Base-by-base conservation (phyloP, 2,329 filamentous ascomycete genomes). In the Ophiognomonia clavigignenti-juglandacearum region DNA sequence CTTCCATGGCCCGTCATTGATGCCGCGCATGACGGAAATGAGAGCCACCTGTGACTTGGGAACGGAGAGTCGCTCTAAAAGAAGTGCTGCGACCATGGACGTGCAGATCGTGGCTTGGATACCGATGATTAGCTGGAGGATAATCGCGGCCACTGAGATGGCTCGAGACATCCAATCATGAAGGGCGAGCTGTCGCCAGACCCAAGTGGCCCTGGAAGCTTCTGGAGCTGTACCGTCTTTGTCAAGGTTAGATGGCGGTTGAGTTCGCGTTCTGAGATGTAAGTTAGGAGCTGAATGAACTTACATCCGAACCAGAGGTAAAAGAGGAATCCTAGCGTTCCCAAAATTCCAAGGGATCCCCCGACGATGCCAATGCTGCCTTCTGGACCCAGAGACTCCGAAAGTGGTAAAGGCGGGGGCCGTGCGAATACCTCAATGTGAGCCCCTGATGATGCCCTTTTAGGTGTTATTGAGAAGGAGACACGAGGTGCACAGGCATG, bases 51-150 rank as follows among this genome's bases (percentile, higher is more conserved):
- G 31, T 11, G 27, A 22, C 3, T 24, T 24, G 6, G 31, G 45
- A 19, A 47, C 32, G 1, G 24, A 38, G 10, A 24, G 26, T 11
- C 45, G 39, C 32, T 47, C 32, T 16, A 42, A 35, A 2, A 47
- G 32, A 22, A 47, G 39, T n/a, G 39, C 45, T n/a, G 45, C 39
- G 8, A 47, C 32, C 45, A 47, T 47, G n/a, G 45, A 47, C 6
- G 45, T 47, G 19, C 45, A 47, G 9, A 47, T 14, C 14, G 39
- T 23, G 5, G 29, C 24, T 6, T 47, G 45, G 4, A 11, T 16
- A 6, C 6, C 10, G 39, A 47, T 9, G 31, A 42, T 38, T 1
- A 47, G 22, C n/a, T 19, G 31, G 3, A 47, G 45, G n/a, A 20
- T 26, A 14, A 42, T 11, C 4, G 39, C 16, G 6, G 45, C 4